Evolutionary conservation across 805 yeast species (phyloP), one percentile per base, ranked within the genome.

Genomic region (Ogataea dorogensis): DNA sequence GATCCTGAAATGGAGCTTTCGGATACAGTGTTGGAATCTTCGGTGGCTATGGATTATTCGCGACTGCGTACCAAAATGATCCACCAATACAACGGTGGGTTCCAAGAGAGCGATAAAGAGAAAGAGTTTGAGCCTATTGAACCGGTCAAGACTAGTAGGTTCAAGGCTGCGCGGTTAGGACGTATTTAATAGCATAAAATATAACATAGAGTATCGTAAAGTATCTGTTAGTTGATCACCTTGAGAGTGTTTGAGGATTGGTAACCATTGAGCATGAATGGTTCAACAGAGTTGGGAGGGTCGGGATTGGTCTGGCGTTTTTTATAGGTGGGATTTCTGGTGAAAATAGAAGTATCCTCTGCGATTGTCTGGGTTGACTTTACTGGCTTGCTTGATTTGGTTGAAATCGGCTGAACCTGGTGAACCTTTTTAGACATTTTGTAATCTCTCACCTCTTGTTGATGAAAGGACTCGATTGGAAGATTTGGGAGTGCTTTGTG

Each of bases 41-140:
- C 75, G 31, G 65, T 84, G 1, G 68, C 71, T 2, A 53, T 64
- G 11, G 79, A 79, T 27, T 85, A 85, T 50, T 73, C 77, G 18
- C 63, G 67, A 28, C 51, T 82, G 42, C 66, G 83, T 31, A 73
- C 74, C 33, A 68, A 67, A 40, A 64, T 85, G 45, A 58, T 74
- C 21, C 58, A 61, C 15, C 51, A 54, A 28, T 61, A 60, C 26
- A 64, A 70, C 22, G 75, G 75, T 1, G 79, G 79, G 3, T 75
- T 53, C 40, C 61, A 54, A 33, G 64, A 67, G 41, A 59, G 71
- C 1, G 72, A 70, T 2, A 61, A 65, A 32, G 85, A 74, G 25
- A 49, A 59, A 41, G 89, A 78, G 38, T 49, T 76, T 13, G 94
- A 83, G 50, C 87, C 86, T 0, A 62, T 83, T 5, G 87, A 83